phyloP scores from a whole-genome alignment of 306 rosid genomes.

The Boehmeria nivea region DNA sequence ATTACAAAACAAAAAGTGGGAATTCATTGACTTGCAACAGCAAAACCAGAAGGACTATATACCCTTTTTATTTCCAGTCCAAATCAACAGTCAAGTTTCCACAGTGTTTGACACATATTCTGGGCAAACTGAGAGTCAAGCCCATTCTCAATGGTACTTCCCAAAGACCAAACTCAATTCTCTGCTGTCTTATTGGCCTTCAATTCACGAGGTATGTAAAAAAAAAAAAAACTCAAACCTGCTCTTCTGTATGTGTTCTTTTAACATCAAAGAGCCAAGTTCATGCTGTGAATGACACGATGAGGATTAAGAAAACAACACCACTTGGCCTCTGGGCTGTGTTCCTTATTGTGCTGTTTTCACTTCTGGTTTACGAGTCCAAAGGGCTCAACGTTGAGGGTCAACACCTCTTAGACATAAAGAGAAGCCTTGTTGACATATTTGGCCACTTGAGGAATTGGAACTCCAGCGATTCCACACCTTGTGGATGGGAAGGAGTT shows the following conservation, averaged over 20 bases:
- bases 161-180: too few species aligned
- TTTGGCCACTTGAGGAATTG: slow-evolving; percentile 40
- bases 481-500: slow-evolving; percentile 78
- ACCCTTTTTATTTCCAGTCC: too few species aligned
- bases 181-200: too few species aligned
- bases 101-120: background rate
- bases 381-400: slow-evolving; percentile 50
- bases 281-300: too few species aligned
- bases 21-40: too few species aligned
- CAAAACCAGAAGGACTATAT: too few species aligned
- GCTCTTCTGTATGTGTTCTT: too few species aligned
- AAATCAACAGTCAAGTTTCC: slow-evolving; percentile 3
- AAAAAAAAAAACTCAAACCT: too few species aligned
- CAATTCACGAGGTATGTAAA: too few species aligned
- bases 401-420: slow-evolving; percentile 50
- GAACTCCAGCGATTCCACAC: slow-evolving; percentile 59
- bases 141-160: too few species aligned
- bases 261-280: too few species aligned
- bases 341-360: slow-evolving; percentile 4
- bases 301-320: slow-evolving; percentile 16
- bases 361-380: slow-evolving; percentile 18
- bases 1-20: background rate
- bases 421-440: slow-evolving; percentile 39
- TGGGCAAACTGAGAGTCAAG: background rate
- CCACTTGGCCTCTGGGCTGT: slow-evolving; percentile 4